Base-by-base conservation (phyloP, 148 eudicot genomes). In the Polygonum maritimum region DNA sequence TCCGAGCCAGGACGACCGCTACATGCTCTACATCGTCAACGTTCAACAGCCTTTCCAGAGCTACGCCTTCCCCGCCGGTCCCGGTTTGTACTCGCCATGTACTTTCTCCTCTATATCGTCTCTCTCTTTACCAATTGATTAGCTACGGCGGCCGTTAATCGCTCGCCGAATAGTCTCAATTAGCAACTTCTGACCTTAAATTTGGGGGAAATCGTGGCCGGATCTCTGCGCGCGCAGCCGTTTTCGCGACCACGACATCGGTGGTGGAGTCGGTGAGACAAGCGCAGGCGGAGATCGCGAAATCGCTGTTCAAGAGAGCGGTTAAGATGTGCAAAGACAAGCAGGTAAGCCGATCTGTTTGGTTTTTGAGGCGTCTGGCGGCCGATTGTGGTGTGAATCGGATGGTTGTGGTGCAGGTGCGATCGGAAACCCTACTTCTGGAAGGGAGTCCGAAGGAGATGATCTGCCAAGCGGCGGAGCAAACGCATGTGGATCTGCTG, bases 371-470 rank as follows among this genome's bases (percentile, higher is more conserved):
- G 47, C 47, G 47, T 44, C 10, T 44, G 47, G 41, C 31, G 41
- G 47, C 9, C 9, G 9, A 44, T 51, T 51, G 6, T 16, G 4
- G 15, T 51, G 31, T 51, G 63, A 22, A 57, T 55, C 5, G 63
- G 19, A n/a, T 5, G 26, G 18, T 38, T 44, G 52, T 5, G 26
- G 18, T 47, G 54, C 62, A 81, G 86, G 76, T 84, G 14, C 62
- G 77, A 74, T 81, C 80, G 33, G 84, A 84, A 76, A 78, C 84
- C 22, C 48, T 84, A 51, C 76, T 84, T 48, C 67, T 81, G 6
- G 82, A 84, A 79, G 86, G 86, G 40, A 90, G 86, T n/a, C 83
- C 89, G 0, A 91, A 89, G 85, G 96, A 88, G 35, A 85, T 82
- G 79, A 86, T 91, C 12, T 86, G 91, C 80, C 79, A 91, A 71